Evolutionary conservation across 2,329 filamentous ascomycete genomes (phyloP).

Genomic region (Arthrinium puccinioides): DNA sequence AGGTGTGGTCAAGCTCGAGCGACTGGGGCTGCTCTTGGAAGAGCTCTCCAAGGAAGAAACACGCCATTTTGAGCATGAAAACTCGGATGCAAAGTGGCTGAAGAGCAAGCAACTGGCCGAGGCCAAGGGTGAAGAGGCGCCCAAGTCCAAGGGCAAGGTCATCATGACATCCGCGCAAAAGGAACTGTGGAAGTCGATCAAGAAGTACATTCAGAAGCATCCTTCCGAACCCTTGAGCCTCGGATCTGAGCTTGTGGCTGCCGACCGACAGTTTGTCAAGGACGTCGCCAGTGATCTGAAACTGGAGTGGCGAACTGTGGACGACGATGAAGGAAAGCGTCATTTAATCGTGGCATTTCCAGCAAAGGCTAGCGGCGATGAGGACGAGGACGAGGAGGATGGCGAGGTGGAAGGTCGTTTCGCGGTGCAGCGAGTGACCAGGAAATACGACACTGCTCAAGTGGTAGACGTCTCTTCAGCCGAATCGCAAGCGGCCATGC

Average conservation of each 20-base stretch:
- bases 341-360: conserved; percentile 46
- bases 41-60: conserved; percentile 85
- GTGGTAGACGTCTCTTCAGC: conserved; percentile 73
- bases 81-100: conserved; percentile 85
- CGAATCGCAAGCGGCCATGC: conserved; percentile 70
- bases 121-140: conserved; percentile 56
- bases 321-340: conserved; percentile 48
- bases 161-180: conserved; percentile 75
- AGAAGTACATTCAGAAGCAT: conserved; percentile 71
- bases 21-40: conserved; percentile 70
- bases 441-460: conserved; percentile 83
- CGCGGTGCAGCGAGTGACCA: conserved; percentile 78
- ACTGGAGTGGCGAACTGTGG: conserved; percentile 49
- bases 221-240: conserved; percentile 63
- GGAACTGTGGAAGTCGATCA: conserved; percentile 73
- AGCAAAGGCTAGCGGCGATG: conserved; percentile 27
- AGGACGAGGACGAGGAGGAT: conserved; percentile 58
- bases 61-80: conserved; percentile 87
- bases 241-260: conserved; percentile 63
- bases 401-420: conserved; percentile 80
- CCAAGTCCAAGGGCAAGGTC: conserved; percentile 51
- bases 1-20: conserved; percentile 81
- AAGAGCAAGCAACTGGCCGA: conserved; percentile 75
- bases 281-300: conserved; percentile 64
- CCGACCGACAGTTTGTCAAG: conserved; percentile 89